A percentile compares a stretch with the other conserved stretches of the same genome.
phyloP scores from a whole-genome alignment of 192 early-diverging fungal species.

The Linnemannia zychae region DNA sequence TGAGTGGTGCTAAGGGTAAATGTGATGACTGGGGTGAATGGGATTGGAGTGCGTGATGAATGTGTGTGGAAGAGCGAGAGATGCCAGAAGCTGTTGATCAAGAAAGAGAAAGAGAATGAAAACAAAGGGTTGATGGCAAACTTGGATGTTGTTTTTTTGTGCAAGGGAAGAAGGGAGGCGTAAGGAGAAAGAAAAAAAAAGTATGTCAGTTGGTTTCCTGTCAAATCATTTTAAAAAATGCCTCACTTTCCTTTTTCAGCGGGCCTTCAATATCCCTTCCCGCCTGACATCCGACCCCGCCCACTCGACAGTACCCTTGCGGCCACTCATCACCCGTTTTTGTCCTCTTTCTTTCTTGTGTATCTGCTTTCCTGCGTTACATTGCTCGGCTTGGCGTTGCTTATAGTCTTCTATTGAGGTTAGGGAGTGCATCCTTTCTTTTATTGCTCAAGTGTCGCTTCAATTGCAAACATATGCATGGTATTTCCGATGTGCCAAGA shows the following conservation, averaged over 20 bases:
- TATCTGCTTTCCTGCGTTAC: not conserved
- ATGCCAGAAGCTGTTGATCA: not conserved
- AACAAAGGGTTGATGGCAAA: not conserved
- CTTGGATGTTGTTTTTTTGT: not conserved
- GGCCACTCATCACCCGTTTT: not conserved
- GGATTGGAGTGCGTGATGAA: not conserved
- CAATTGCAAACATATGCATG: no score
- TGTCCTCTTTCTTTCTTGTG: not conserved
- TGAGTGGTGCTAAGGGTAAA: no score
- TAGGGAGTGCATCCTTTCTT: not conserved
- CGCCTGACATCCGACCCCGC: not conserved
- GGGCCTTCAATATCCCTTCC: not conserved
- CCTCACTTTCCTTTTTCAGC: constrained; percentile 17
- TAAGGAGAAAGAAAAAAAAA: not conserved
- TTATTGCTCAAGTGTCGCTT: not conserved
- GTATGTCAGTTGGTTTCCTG: not conserved
- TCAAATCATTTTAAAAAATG: constrained; percentile 9
- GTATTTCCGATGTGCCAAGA: no score
- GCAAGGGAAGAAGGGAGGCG: constrained; percentile 6
- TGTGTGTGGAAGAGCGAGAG: not conserved
- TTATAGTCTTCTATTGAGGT: not conserved
- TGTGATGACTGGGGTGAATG: no score
- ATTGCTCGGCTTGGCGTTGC: not conserved
- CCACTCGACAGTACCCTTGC: not conserved
- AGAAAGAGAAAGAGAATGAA: not conserved